Evolutionary conservation across 1,284 basidiomycete genomes (phyloP), one percentile per base, ranked within the genome.

Genomic region (Exobasidium rhododendri): DNA sequence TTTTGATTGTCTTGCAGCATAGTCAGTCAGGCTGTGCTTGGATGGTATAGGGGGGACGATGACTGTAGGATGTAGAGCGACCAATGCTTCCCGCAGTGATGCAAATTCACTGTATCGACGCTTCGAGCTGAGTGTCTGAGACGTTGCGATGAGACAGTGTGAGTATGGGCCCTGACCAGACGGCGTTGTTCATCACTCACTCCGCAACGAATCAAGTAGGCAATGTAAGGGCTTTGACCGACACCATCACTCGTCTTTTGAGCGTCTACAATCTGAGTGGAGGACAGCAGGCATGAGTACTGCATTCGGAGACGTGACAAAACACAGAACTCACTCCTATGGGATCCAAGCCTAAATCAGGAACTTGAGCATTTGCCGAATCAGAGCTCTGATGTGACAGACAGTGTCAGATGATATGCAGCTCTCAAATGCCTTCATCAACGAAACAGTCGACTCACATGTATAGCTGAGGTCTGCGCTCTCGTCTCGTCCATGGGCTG

Each of bases 41-140:
- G 91, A 93, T 0, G 96, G 96, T 65, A 99, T 96, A 40, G 96
- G 96, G 0, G 96, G 94, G 65, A 99, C 89, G 75, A 99, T 97
- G 70, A 94, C 83, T 13, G 94, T 97, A 0, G 96, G 96, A 80
- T 98, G 97, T 57, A 99, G 84, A 68, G 88, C 90, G 50, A 88
- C 84, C 51, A 99, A 85, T 60, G 86, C 89, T 59, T 86, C 85
- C 58, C 96, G 87, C 50, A 99, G 83, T 24, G 92, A 92, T 81
- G 97, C 92, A 80, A 99, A 99, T 78, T 97, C 92, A 3, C 94
- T 97, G 81, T 98, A 99, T 43, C 96, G 86, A 71, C 97, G 90
- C 51, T 88, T 86, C 4, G 91, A 87, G 74, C 91, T 89, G n/a
- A 32, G 45, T 28, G 56, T 35, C 20, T 20, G 40, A 13, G n/a